Conservation (phyloP, 371 early-diverging fungal species). For the Paraphysoderma sedebokerense region DNA sequence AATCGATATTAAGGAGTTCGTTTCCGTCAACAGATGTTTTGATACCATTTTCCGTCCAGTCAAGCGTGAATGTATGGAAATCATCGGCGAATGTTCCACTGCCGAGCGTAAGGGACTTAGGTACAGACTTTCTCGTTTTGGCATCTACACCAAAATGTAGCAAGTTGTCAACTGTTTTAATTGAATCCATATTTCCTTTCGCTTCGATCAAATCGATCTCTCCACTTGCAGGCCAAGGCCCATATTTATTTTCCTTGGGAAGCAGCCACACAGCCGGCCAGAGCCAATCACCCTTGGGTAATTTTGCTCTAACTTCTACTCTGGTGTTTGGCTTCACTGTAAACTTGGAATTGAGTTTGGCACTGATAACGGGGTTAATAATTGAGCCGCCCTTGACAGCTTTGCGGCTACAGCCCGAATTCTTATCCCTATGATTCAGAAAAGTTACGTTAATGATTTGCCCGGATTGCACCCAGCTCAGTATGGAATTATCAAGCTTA, state of each 20-base stretch:
- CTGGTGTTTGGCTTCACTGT: slow-evolving; percentile 33
- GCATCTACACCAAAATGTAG: too few relatives aligned
- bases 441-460: too few relatives aligned
- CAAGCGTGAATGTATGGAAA: slow-evolving; percentile 27
- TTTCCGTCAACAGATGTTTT: slow-evolving; percentile 38
- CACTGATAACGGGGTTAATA: slow-evolving; percentile 48
- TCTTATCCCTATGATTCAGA: too few relatives aligned
- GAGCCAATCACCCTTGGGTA: slow-evolving; percentile 48
- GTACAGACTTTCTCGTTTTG: too few relatives aligned
- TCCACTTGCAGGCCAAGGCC: slow-evolving; percentile 52
- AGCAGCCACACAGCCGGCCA: slow-evolving; percentile 56
- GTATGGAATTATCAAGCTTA: too few relatives aligned
- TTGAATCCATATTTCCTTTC: too few relatives aligned
- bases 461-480: too few relatives aligned
- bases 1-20: slow-evolving; percentile 32
- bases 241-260: slow-evolving; percentile 44
- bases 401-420: slow-evolving; percentile 31
- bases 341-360: slow-evolving; percentile 27
- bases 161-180: too few relatives aligned
- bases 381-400: slow-evolving; percentile 30
- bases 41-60: slow-evolving; percentile 40
- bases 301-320: slow-evolving; percentile 40
- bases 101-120: too few relatives aligned
- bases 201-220: slow-evolving; percentile 33
- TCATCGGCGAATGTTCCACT: slow-evolving; percentile 14